These are phyloP conservation scores for Agarophyton chilense DNA, from an alignment of 23 red algal species.

Conservation along the genomic window DNA sequence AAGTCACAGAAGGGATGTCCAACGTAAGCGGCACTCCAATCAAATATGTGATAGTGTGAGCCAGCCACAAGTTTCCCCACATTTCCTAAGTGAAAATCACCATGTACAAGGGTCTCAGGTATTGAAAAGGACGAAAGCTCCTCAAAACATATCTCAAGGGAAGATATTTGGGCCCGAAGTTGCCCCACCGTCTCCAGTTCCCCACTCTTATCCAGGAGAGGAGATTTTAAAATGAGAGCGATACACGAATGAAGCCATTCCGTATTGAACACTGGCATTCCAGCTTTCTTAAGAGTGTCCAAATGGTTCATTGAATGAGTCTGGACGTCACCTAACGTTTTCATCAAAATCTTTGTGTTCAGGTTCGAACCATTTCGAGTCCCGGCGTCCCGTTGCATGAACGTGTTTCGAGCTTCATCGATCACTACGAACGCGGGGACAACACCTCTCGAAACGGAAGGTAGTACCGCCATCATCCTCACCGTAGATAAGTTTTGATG, in stretches of 20 bases:
- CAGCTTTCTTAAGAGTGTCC: neutral
- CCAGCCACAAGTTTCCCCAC: neutral
- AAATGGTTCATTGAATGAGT: neutral
- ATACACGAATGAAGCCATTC: neutral
- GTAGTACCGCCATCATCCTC: too few species aligned
- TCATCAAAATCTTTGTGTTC: neutral
- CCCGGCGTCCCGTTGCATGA: conserved; percentile 4
- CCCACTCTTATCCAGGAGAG: neutral
- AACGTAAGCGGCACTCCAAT: conserved; percentile 26
- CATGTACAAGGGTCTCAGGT: conserved; percentile 21
- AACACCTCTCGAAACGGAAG: too few species aligned
- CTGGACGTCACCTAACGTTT: conserved; percentile 15
- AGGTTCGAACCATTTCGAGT: neutral
- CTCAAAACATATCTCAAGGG: neutral
- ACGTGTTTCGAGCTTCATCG: neutral
- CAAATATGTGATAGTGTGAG: conserved; percentile 8
- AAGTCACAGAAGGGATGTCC: conserved; percentile 46
- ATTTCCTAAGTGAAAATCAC: conserved; percentile 40
- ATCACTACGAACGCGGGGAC: too few species aligned
- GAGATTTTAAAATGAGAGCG: neutral
- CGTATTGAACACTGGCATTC: neutral
- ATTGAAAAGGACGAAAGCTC: neutral
- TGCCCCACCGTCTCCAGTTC: neutral
- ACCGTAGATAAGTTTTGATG: too few species aligned
- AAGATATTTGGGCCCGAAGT: conserved; percentile 13